Conservation (phyloP, 2,329 filamentous ascomycete species). For the Fusarium buxicola region DNA sequence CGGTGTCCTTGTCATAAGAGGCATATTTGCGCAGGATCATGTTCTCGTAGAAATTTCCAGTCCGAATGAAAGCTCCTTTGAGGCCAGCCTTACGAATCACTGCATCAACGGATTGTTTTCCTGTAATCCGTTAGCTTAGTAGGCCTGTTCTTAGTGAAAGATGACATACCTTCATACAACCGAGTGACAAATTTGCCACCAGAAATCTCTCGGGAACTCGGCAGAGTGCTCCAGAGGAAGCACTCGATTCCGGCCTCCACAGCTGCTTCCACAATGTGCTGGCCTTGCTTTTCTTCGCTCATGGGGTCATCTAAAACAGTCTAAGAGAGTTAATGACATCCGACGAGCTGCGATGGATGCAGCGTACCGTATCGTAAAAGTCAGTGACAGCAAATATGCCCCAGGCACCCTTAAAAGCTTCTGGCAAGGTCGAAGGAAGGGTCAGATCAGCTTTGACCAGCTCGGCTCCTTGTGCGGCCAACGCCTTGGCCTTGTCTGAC, state of each 20-base stretch:
- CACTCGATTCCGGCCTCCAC: slow-evolving; percentile 21
- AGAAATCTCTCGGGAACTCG: slow-evolving; percentile 26
- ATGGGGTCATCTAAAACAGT: slow-evolving; percentile 26
- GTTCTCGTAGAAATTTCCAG: slow-evolving; percentile 31
- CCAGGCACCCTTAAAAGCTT: slow-evolving; percentile 20
- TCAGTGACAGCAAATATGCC: slow-evolving; percentile 29
- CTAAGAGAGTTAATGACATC: neutral
- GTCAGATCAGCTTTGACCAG: slow-evolving; percentile 26
- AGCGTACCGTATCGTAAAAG: slow-evolving; percentile 28
- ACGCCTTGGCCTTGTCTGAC: slow-evolving; percentile 23
- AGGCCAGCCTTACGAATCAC: slow-evolving; percentile 28
- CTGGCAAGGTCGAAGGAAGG: slow-evolving; percentile 22
- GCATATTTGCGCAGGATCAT: slow-evolving; percentile 32
- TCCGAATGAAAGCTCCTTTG: slow-evolving; percentile 22
- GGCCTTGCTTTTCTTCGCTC: slow-evolving; percentile 29
- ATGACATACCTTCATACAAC: slow-evolving; percentile 19
- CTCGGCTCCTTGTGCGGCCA: slow-evolving; percentile 17
- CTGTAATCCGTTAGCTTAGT: neutral
- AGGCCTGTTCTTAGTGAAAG: fast-evolving
- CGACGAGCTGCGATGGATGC: neutral
- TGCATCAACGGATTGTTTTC: slow-evolving; percentile 25
- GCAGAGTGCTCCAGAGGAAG: slow-evolving; percentile 28
- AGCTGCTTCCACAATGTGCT: slow-evolving; percentile 29
- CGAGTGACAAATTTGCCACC: slow-evolving; percentile 28
- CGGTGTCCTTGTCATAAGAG: slow-evolving; percentile 14